Percentiles rank a stretch among this genome's conserved stretches.
These are phyloP conservation scores for Schizochytrium sp. DNA, from an alignment of 108 stramenopile species.

Conservation along the genomic window DNA sequence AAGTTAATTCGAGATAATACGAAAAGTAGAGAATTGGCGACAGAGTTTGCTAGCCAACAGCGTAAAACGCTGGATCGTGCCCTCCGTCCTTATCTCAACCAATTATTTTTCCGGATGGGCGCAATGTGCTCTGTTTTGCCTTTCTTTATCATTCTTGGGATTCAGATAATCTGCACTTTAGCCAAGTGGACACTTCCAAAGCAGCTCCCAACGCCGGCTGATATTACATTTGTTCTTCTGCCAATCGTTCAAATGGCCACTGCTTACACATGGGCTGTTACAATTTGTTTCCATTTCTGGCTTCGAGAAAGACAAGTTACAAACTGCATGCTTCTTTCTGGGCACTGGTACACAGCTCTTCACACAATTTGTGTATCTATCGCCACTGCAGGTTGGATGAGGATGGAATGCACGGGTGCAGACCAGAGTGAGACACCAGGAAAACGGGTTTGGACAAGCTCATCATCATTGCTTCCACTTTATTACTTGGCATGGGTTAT, in stretches of 20 bases:
- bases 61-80: constrained; percentile 8
- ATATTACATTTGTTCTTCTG: constrained; percentile 20
- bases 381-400: background rate
- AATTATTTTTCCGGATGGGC: constrained; percentile 34
- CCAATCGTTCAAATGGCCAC: constrained; percentile 4
- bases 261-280: background rate
- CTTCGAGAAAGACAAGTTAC: constrained; percentile 50
- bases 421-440: constrained; percentile 9
- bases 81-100: background rate
- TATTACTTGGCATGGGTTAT: constrained; percentile 29
- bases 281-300: constrained; percentile 34
- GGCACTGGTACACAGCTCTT: constrained; percentile 20
- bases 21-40: background rate
- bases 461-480: background rate
- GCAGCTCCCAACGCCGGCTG: background rate
- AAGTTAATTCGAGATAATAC: constrained; percentile 13
- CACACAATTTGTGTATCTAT: background rate
- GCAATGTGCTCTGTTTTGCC: constrained; percentile 23
- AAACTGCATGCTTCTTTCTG: constrained; percentile 50
- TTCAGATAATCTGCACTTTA: background rate
- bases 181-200: background rate
- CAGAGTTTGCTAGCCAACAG: constrained; percentile 26
- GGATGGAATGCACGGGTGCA: background rate
- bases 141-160: background rate
- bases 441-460: background rate